Base-by-base conservation (phyloP, 768 basidiomycete species). In the Roridomyces roridus region DNA sequence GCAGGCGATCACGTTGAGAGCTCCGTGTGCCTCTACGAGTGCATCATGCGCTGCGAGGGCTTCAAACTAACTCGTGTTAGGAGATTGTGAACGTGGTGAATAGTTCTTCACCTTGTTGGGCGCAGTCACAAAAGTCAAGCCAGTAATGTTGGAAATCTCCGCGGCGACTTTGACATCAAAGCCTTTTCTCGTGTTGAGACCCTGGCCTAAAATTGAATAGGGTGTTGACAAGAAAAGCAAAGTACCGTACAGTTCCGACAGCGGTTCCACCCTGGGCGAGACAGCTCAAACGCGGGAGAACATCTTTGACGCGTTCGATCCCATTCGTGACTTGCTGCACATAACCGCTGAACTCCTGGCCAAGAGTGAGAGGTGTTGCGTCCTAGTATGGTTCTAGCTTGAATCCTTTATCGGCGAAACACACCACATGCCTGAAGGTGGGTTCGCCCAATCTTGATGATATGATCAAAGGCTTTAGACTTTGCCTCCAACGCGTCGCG, bases 231-330 rank as follows among this genome's bases (percentile, higher is more conserved):
- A 17, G 24, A 23, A 9, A 75, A 90, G 72, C 65, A 94, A 95
- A 54, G 97, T 99, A 61, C 97, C 90, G 72, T 65, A 94, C 95
- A 54, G 97, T 99, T 61, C 97, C 97, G 49, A 99, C 97, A 43
- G 97, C 97, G 35, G 97, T 99, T 44, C 97, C 97, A 65, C 97
- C 97, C 73, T 99, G 97, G 36, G 97, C 97, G 55, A 99, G 85
- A 66, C 87, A 76, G 71, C 89, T 91, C 63, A 98, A 70, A 43
- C 96, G 88, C 41, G 96, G 94, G 49, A 99, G 74, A 29, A 88
- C 87, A 53, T 76, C 86, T 70, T 91, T 85, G 47, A 94, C 81
- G 43, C 97, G 87, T 47, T 85, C 89, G 62, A 98, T 94, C 59
- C 91, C 92, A 72, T 96, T 95, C 18, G 88, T 80, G 52, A 98